phyloP scores from a whole-genome alignment of 257 asterid genomes.

The Nicotiana benthamiana region DNA sequence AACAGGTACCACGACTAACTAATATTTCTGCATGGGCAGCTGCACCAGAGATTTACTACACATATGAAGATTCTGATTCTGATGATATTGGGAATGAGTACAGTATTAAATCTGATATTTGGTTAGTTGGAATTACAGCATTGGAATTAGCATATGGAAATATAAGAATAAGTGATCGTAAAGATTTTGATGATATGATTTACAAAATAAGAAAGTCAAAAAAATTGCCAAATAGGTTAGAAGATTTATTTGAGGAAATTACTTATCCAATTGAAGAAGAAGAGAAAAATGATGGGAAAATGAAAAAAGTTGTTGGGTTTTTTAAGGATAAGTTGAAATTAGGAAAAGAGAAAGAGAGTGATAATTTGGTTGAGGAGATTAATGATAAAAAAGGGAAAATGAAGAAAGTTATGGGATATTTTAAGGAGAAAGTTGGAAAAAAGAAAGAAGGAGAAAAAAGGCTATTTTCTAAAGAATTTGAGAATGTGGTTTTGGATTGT shows the following conservation, averaged over 20 bases:
- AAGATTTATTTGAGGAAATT: not conserved
- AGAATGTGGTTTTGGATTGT: not conserved
- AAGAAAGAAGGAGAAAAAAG: not conserved
- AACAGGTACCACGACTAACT: not conserved
- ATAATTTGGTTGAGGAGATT: not conserved
- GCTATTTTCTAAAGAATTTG: not conserved
- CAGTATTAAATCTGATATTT: not conserved
- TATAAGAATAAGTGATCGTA: not conserved
- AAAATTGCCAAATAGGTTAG: not conserved
- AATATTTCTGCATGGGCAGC: slow-evolving; percentile 2
- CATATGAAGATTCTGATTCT: not conserved
- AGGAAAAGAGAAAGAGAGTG: not conserved
- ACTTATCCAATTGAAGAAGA: no score
- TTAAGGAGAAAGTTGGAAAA: not conserved
- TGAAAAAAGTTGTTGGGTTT: not conserved
- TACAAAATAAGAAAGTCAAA: not conserved
- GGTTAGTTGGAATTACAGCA: slow-evolving; percentile 7
- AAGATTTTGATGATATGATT: not conserved
- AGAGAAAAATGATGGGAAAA: not conserved
- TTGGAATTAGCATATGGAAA: slow-evolving; percentile 7
- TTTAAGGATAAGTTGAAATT: not conserved
- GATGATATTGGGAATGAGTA: not conserved
- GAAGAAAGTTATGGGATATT: not conserved
- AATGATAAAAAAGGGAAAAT: not conserved
- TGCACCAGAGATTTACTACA: not conserved